Conservation (phyloP, 139 green algal genomes). For the Pseudopediastrum boryanum region DNA sequence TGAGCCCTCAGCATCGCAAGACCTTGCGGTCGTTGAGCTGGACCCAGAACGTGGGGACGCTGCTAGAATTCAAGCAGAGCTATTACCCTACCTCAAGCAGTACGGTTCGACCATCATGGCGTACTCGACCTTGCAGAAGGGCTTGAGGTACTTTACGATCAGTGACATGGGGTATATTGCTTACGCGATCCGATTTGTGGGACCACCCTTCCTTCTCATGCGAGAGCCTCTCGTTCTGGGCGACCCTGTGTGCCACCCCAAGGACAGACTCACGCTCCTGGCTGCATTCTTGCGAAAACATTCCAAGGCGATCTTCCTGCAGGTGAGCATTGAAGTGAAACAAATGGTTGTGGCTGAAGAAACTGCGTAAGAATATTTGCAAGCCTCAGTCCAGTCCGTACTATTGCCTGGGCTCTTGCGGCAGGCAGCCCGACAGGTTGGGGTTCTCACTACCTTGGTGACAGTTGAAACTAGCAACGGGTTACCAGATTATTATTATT, state of each 20-base stretch:
- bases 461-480: background rate
- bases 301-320: constrained; percentile 20
- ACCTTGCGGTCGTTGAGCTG: no score
- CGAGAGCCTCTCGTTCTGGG: constrained; percentile 9
- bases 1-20: no score
- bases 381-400: background rate
- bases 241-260: constrained; percentile 12
- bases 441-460: background rate
- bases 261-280: background rate
- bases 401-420: background rate
- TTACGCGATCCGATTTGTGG: constrained; percentile 8
- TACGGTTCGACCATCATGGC: no score
- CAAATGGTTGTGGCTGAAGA: background rate
- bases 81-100: no score
- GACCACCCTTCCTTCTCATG: background rate
- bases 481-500: no score
- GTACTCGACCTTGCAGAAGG: no score
- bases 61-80: no score
- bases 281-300: background rate
- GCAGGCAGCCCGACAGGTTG: background rate
- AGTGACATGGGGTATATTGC: constrained; percentile 15
- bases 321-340: constrained; percentile 1
- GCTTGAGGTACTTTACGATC: no score
- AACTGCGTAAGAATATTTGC: no score
- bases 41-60: no score